Conservation (phyloP, 805 yeast genomes). For the Zygosaccharomyces siamensis region DNA sequence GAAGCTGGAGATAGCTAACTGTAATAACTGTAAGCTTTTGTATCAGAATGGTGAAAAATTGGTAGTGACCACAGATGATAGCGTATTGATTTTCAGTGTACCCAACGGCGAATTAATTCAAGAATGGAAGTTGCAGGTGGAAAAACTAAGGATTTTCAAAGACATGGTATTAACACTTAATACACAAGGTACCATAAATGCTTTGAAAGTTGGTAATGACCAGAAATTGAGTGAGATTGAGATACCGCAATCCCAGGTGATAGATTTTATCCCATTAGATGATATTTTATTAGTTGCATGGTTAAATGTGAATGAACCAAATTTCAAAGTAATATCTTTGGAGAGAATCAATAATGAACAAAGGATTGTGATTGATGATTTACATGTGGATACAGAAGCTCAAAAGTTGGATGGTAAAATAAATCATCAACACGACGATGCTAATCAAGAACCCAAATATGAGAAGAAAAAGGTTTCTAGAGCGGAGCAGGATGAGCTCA, state of each 20-base stretch:
- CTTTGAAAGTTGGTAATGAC: slow-evolving; percentile 32
- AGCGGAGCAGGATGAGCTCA: slow-evolving; percentile 29
- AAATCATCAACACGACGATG: slow-evolving; percentile 17
- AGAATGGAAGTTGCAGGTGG: slow-evolving; percentile 24
- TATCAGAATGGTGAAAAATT: slow-evolving; percentile 21
- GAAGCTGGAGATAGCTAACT: slow-evolving; percentile 20
- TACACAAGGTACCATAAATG: slow-evolving; percentile 21
- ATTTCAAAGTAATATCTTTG: slow-evolving; percentile 30
- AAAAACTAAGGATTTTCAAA: slow-evolving; percentile 18
- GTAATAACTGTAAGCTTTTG: slow-evolving; percentile 17
- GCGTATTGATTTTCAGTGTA: slow-evolving; percentile 19
- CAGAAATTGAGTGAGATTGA: slow-evolving; percentile 34
- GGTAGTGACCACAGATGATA: slow-evolving; percentile 21
- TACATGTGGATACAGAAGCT: slow-evolving; percentile 25
- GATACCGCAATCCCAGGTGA: slow-evolving; percentile 25
- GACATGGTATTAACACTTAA: slow-evolving; percentile 22
- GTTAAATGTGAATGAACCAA: slow-evolving; percentile 39
- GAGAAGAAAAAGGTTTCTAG: slow-evolving; percentile 20
- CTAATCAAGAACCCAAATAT: slow-evolving; percentile 31
- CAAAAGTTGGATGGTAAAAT: slow-evolving; percentile 21
- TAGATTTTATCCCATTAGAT: slow-evolving; percentile 22
- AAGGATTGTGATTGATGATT: slow-evolving; percentile 31
- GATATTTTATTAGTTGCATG: slow-evolving; percentile 33
- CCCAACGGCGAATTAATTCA: slow-evolving; percentile 14
- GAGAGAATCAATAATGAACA: slow-evolving; percentile 19